These are phyloP conservation scores for Solanum medicagineum DNA, from an alignment of 257 asterid genomes.

Conservation along the genomic window DNA sequence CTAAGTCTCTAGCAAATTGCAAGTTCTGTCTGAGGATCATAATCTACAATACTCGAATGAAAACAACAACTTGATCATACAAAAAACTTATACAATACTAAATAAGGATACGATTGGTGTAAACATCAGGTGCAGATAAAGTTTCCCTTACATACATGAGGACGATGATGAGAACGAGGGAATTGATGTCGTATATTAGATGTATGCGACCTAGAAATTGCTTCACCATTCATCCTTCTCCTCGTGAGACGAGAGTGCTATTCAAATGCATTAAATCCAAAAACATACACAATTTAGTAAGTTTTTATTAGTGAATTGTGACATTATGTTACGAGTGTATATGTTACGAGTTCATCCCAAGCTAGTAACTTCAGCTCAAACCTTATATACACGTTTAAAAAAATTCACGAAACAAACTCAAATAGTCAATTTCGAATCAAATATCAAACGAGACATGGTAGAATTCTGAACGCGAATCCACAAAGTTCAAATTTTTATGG, in stretches of 20 bases:
- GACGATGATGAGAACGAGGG: neutral
- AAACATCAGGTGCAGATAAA: neutral
- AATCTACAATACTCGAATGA: conserved; percentile 4
- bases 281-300: neutral
- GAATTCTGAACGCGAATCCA: neutral
- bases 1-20: conserved; percentile 10
- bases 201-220: neutral
- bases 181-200: neutral
- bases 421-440: neutral
- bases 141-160: neutral
- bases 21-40: conserved; percentile 23
- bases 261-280: neutral
- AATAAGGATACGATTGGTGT: neutral
- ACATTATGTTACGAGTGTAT: neutral
- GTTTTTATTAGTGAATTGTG: neutral
- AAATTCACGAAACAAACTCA: neutral
- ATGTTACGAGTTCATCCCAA: neutral
- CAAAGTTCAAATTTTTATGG: neutral
- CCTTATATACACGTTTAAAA: neutral
- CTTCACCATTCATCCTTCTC: neutral
- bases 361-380: neutral
- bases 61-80: neutral
- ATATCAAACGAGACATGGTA: neutral
- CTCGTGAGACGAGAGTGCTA: neutral
- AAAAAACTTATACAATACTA: neutral